Base-by-base conservation (phyloP, 2,329 filamentous ascomycete species). In the Aspergillus pseudoterreus region DNA sequence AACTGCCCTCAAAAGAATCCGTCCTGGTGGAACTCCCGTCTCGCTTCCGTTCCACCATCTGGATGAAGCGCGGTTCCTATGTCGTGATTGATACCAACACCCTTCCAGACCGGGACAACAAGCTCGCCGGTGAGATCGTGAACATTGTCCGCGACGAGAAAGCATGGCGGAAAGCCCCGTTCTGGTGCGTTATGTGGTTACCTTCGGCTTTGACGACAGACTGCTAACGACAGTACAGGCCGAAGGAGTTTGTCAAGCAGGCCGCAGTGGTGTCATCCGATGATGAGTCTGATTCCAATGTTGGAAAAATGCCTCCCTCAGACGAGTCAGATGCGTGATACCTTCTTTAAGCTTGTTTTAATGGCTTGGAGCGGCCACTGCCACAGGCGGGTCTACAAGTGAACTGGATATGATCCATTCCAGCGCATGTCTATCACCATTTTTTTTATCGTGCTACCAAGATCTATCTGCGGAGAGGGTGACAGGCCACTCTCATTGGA, bases 91-190 rank as follows among this genome's bases (percentile, higher is more conserved):
- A 97, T 59, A 86, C 82, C 21, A 78, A 79, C 27, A 77, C 81
- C 2, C 77, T 85, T 35, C 83, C 84, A 24, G 83, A 81, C 21
- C 75, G 85, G 47, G 85, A 87, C 42, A 90, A 90, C 63, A 91
- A 90, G 69, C 82, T 95, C 11, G 80, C 82, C 47, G 94, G 92
- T 12, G 90, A 96, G 71, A 96, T 99, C 63, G 80, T 95, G 60
- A 96, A 96, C 65, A 84, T 97, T 33, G 91, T 97, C 35, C 80
- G 90, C 35, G 90, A 96, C 64, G 92, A 96, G 75, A 95, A 90
- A 73, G 79, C 80, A 41, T 99, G 94, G 94, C 83, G 91, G 64
- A 96, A 95, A 74, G 85, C 88, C 75, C 64, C 78, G 9, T 99
- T 92, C 69, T 97, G 94, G 94, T 92, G 64, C 49, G 76, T 48